Conservation (phyloP, 306 rosid genomes). For the Sicyos baderoa region DNA sequence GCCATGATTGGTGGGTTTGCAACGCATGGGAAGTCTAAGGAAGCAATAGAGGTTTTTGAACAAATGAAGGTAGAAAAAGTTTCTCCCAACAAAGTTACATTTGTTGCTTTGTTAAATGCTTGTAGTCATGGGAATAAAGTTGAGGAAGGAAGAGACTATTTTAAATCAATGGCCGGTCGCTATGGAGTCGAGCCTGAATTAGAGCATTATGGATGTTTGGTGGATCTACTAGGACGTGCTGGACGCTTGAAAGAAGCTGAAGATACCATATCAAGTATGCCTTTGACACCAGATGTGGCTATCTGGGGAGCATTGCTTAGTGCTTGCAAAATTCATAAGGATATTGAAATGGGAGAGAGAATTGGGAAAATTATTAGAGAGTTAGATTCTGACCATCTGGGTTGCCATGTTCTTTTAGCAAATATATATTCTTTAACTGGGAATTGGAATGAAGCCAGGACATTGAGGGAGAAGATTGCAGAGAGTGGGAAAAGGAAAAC, state of each 20-base stretch:
- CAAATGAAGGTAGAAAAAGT: slow-evolving; percentile 44
- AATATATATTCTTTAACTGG: slow-evolving; percentile 56
- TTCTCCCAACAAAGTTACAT: slow-evolving; percentile 52
- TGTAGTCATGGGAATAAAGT: slow-evolving; percentile 66
- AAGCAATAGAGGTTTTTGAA: slow-evolving; percentile 41
- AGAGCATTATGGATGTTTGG: slow-evolving; percentile 67
- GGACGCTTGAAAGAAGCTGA: slow-evolving; percentile 57
- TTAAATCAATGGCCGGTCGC: slow-evolving; percentile 40
- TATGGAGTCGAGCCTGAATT: slow-evolving; percentile 44
- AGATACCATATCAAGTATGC: slow-evolving; percentile 47
- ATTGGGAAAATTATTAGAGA: slow-evolving; percentile 43
- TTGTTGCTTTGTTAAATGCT: slow-evolving; percentile 53
- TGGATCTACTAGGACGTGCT: slow-evolving; percentile 55
- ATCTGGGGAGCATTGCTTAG: slow-evolving; percentile 59
- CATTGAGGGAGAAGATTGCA: slow-evolving; percentile 25
- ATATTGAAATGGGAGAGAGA: slow-evolving; percentile 43
- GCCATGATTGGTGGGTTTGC: slow-evolving; percentile 75
- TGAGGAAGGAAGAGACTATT: slow-evolving; percentile 40
- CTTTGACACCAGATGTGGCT: slow-evolving; percentile 48
- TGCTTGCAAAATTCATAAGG: slow-evolving; percentile 62
- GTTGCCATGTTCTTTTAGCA: slow-evolving; percentile 46
- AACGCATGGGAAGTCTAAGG: slow-evolving; percentile 53
- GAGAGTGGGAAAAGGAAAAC: slow-evolving; percentile 21
- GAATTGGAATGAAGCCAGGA: slow-evolving; percentile 52
- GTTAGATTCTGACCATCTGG: slow-evolving; percentile 46